A percentile compares a stretch with the other conserved stretches of the same genome.
Conservation (phyloP, 306 rosid genomes). For the Trifolium pratense region DNA sequence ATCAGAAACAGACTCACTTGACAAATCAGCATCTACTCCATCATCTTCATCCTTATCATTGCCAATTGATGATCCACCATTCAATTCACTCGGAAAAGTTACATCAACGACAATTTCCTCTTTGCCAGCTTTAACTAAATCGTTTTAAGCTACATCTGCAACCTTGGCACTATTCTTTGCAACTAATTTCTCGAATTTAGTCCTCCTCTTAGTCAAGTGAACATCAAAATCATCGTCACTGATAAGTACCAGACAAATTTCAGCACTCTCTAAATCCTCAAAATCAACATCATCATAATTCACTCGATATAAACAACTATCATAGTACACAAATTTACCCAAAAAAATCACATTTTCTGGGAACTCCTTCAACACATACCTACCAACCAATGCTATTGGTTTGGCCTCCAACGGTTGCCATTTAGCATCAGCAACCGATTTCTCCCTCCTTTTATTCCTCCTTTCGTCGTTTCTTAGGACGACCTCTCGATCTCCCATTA, state of each 20-base stretch:
- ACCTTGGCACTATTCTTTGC: conserved; percentile 24
- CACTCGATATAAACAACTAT: conserved; percentile 67
- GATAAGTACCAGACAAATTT: conserved; percentile 63
- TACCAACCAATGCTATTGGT: conserved; percentile 64
- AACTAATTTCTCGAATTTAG: conserved; percentile 52
- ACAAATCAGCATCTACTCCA: conserved; percentile 53
- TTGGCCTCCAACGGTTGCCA: conserved; percentile 49
- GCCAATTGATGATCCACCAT: conserved; percentile 35
- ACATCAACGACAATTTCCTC: conserved; percentile 41
- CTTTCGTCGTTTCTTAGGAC: conserved; percentile 76
- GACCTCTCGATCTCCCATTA: conserved; percentile 78
- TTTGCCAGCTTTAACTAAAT: conserved; percentile 5
- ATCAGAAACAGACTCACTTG: conserved; percentile 52
- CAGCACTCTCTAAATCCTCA: conserved; percentile 85
- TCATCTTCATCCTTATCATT: conserved; percentile 42
- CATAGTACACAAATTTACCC: conserved; percentile 75
- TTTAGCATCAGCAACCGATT: conserved; percentile 50
- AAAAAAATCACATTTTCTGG: conserved; percentile 61
- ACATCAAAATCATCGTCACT: conserved; percentile 49
- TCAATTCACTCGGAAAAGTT: conserved; percentile 47
- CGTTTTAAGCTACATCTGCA: conserved; percentile 25
- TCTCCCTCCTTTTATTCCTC: conserved; percentile 54
- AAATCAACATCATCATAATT: conserved; percentile 82
- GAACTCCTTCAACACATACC: conserved; percentile 73
- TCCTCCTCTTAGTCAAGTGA: conserved; percentile 51